Evolutionary conservation across 768 basidiomycete species (phyloP), one percentile per base, ranked within the genome.

Genomic region (Cyclocybe aegerita): DNA sequence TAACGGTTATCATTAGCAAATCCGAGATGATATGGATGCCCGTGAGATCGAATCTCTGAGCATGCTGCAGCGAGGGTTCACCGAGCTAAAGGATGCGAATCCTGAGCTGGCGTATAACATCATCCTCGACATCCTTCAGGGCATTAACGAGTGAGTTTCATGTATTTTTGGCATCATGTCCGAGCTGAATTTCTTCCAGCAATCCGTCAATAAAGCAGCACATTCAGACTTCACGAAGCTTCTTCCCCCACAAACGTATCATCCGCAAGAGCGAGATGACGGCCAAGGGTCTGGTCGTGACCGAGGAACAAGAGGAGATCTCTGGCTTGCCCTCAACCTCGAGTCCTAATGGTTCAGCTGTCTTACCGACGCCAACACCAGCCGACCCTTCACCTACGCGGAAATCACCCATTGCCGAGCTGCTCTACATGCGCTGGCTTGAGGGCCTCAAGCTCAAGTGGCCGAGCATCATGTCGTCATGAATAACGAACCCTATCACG

Each of bases 401-500:
- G 55, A 88, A 86, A 65, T 94, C 92, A 48, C 93, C 95, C 5
- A 93, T 98, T 29, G 90, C 93, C 15, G 96, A 98, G 65, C 78
- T 98, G 56, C 73, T 98, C n/a, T 98, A 98, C 66, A 86, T 95
- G 80, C 84, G 96, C 43, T 98, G 96, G 95, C 73, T 98, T 17
- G 91, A 97, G 62, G 94, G 94, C 3, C 70, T 97, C 46, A 87
- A 83, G 69, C 74, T 94, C 62, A 94, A 92, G 66, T 95, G 93
- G 93, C 91, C 91, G 4, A 88, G 76, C 60, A 76, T 90, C 43
- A 69, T 74, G 59, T 78, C 72, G 23, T 64, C 56, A 35, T 58
- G 23, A 50, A 51, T 54, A 38, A 33, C 39, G 15, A 34, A 35
- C n/a, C 10, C 33, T 46, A 46, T 39, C 42, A 39, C 30, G n/a